These are phyloP conservation scores for Pichia gijzeniarum DNA, from an alignment of 805 yeast species.

Conservation along the genomic window DNA sequence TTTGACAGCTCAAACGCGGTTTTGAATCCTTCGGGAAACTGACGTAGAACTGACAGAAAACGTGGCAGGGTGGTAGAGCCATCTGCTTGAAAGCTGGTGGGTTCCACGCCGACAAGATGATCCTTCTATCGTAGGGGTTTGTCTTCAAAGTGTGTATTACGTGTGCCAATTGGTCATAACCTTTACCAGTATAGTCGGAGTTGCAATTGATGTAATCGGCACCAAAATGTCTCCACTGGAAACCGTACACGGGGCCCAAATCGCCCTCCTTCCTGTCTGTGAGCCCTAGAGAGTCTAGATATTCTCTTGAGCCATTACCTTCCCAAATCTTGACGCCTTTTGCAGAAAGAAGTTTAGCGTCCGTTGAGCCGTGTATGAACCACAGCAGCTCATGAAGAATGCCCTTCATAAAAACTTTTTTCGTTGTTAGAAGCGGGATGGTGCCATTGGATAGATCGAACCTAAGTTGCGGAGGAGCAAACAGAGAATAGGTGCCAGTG, in stretches of 20 bases:
- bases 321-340: slow-evolving; percentile 98
- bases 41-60: slow-evolving; percentile 91
- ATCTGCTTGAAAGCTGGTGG: slow-evolving; percentile 89
- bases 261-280: slow-evolving; percentile 83
- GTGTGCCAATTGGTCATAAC: slow-evolving; percentile 82
- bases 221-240: slow-evolving; percentile 99
- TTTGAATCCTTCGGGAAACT: slow-evolving; percentile 55
- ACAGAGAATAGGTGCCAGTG: slow-evolving; percentile 85
- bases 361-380: slow-evolving; percentile 89
- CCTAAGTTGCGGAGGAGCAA: slow-evolving; percentile 94
- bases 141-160: slow-evolving; percentile 74
- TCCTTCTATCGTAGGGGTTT: slow-evolving; percentile 91
- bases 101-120: slow-evolving; percentile 96
- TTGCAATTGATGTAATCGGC: slow-evolving; percentile 86
- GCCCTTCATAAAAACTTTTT: slow-evolving; percentile 83
- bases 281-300: slow-evolving; percentile 76
- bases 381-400: slow-evolving; percentile 86
- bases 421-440: slow-evolving; percentile 89
- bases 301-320: slow-evolving; percentile 94
- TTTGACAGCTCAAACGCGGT: slow-evolving; percentile 75
- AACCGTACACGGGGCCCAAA: slow-evolving; percentile 96
- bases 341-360: slow-evolving; percentile 69
- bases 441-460: slow-evolving; percentile 65
- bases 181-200: slow-evolving; percentile 79
- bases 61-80: slow-evolving; percentile 99